A percentile compares a stretch with the other conserved stretches of the same genome.
Conservation (phyloP, 768 basidiomycete species). For the Sporobolomyces pararoseus region DNA sequence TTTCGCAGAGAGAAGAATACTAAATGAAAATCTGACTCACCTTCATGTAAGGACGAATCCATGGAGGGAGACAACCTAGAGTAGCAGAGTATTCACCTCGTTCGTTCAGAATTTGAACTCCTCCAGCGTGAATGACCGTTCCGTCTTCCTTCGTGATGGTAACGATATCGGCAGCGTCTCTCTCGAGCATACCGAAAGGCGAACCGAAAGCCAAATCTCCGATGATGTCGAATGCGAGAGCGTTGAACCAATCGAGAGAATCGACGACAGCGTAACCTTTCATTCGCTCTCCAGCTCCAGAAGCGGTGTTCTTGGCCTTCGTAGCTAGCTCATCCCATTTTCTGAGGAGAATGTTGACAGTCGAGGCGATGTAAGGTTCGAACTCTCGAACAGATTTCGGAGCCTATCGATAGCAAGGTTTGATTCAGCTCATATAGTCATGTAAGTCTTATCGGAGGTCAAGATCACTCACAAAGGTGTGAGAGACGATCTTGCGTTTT, state of each 20-base stretch:
- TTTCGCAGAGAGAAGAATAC: neutral
- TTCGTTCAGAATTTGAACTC: constrained; percentile 69
- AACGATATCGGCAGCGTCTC: constrained; percentile 58
- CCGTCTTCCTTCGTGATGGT: constrained; percentile 44
- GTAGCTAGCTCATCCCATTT: constrained; percentile 69
- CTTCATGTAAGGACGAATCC: constrained; percentile 54
- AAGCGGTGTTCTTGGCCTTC: constrained; percentile 53
- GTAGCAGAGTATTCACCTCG: constrained; percentile 82
- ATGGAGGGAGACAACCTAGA: constrained; percentile 70
- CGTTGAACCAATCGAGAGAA: constrained; percentile 61
- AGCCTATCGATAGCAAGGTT: no score
- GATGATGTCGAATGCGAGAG: constrained; percentile 65
- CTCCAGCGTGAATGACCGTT: constrained; percentile 63
- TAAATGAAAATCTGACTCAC: neutral
- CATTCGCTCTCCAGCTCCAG: constrained; percentile 55
- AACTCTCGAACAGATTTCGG: constrained; percentile 79
- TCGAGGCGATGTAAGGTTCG: constrained; percentile 65
- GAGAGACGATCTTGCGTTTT: constrained; percentile 82
- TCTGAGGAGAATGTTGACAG: constrained; percentile 54
- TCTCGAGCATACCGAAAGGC: constrained; percentile 81
- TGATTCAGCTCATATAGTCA: no score
- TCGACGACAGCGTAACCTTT: constrained; percentile 46
- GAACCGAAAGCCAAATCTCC: constrained; percentile 72
- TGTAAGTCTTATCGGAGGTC: no score
- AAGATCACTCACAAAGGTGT: constrained; percentile 37